These are phyloP conservation scores for Dalbergia oliveri DNA, from an alignment of 306 rosid species.

Conservation along the genomic window DNA sequence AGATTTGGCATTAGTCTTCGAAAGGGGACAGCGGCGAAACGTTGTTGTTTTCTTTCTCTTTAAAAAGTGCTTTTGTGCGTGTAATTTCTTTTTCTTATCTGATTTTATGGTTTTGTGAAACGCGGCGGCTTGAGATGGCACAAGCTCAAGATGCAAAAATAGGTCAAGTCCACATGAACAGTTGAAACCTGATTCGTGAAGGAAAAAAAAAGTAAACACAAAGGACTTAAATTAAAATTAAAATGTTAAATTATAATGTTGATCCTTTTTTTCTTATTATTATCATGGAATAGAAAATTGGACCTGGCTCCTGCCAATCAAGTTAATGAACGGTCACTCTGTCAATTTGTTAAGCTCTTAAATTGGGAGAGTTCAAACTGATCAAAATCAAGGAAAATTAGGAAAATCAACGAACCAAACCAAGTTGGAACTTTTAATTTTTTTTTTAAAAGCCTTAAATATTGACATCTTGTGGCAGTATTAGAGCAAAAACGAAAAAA, in stretches of 20 bases:
- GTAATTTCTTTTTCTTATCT: neutral
- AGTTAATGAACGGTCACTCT: too few relatives aligned
- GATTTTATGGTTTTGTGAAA: slow-evolving; percentile 6
- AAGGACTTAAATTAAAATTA: neutral
- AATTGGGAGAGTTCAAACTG: too few relatives aligned
- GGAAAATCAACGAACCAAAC: too few relatives aligned
- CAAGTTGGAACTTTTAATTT: too few relatives aligned
- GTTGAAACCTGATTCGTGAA: neutral
- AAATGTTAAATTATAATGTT: neutral
- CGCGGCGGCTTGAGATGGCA: slow-evolving; percentile 51
- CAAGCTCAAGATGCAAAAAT: neutral
- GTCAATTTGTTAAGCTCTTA: too few relatives aligned
- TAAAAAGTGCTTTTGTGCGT: neutral
- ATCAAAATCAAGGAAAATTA: too few relatives aligned
- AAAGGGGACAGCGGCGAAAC: slow-evolving; percentile 42
- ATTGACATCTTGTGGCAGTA: too few relatives aligned
- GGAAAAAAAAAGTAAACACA: neutral
- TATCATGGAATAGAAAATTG: too few relatives aligned
- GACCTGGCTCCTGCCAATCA: too few relatives aligned
- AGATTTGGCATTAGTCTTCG: slow-evolving; percentile 20
- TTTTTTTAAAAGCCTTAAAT: too few relatives aligned
- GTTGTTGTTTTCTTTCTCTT: neutral
- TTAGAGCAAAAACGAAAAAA: too few relatives aligned
- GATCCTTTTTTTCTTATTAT: too few relatives aligned
- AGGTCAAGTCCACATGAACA: slow-evolving; percentile 24